Evolutionary conservation across 768 basidiomycete species (phyloP), one percentile per base, ranked within the genome.

Genomic region (Amyloporia xantha): DNA sequence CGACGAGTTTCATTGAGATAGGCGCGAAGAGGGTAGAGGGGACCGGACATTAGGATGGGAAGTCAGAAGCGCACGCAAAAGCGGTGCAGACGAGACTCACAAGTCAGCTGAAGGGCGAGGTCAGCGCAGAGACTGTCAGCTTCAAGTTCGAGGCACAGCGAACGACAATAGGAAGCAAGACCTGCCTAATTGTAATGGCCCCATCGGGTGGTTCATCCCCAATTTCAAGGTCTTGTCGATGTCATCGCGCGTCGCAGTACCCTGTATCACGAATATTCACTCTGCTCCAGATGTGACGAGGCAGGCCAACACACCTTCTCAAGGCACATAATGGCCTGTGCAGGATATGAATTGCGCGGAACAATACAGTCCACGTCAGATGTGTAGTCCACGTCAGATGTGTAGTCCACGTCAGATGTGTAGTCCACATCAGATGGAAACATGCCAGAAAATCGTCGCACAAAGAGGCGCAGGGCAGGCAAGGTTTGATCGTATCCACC

Each of bases 161-260:
- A n/a, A n/a, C n/a, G n/a, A n/a, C n/a, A n/a, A n/a, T n/a, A n/a
- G n/a, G n/a, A 27, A 28, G 6, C 25, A 27, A 40, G 15, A 62
- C 60, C 35, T 25, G 81, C 88, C 91, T 15, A 95, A 77, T 58
- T 92, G 89, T 5, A 96, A 68, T 2, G 93, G 93, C 3, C 94
- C 93, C 88, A 96, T 94, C 2, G 92, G 91, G 60, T 93, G 89
- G 54, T 84, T 84, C 91, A 95, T 95, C 27, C 94, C 95, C 19
- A 97, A 72, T 62, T 84, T 86, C 43, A 97, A 78, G 0, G 93
- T 97, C 56, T 85, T 92, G 68, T 98, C 94, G 51, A 98, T 96
- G 62, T 97, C 92, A 44, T 96, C 91, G 19, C 88, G 81, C 2
- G 88, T 90, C 1, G 92, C 94, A n/a, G 84, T 78, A 1, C 93